Evolutionary conservation across 1,284 basidiomycete genomes (phyloP), one percentile per base, ranked within the genome.

Genomic region (Boletus sp.): DNA sequence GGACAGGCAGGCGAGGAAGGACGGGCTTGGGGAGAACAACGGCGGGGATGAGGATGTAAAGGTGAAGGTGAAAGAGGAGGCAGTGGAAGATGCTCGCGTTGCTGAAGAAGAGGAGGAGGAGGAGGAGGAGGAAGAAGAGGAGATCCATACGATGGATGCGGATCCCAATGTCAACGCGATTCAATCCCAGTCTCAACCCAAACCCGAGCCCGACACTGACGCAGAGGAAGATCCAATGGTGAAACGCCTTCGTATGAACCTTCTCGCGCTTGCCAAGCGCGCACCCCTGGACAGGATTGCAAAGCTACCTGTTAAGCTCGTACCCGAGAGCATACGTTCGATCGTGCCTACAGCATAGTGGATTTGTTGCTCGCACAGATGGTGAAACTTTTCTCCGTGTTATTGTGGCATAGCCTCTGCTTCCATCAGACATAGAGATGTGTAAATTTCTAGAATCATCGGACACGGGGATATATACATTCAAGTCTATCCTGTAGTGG

Each of bases 241-340:
- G 57, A 73, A 74, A 51, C 74, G 79, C 47, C 68, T 88, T 33
- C 74, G 85, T 27, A 68, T 88, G 55, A 87, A 85, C 60, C 67
- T 88, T 27, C 72, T 88, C 23, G 84, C 84, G 3, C 70, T 88
- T 22, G 81, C 83, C 45, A 87, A 87, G 61, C 74, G 85, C 7
- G 84, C 84, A 9, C 86, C 86, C 4, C 62, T 87, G 50, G 82
- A 86, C 57, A 80, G 75, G 51, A 82, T 88, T 48, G 81, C 81
- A 16, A 72, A 72, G 33, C 63, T 88, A 34, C 84, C 84, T 4
- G 67, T 74, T 19, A 81, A 84, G 41, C 66, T 88, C 33, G 81
- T 88, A 2, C 84, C 83, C 7, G 77, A 79, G 52, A 73, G 79
- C 55, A 77, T 87, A 51, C 72, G 83, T 41, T 72, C 74, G 53